phyloP scores from a whole-genome alignment of 2,329 filamentous ascomycete genomes.

The Xylaria sp. region DNA sequence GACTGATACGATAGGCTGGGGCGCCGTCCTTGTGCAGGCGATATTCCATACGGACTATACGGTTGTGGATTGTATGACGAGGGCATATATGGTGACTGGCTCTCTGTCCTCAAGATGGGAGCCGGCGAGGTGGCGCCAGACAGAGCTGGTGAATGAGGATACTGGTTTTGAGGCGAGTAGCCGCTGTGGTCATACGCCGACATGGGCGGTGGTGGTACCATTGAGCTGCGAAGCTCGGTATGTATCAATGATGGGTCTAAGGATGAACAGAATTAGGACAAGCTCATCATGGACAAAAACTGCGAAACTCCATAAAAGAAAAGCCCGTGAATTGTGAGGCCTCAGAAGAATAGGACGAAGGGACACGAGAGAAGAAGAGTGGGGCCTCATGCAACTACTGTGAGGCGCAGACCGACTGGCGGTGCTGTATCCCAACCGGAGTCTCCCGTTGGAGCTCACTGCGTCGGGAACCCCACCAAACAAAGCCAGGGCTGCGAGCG shows the following conservation, averaged over 20 bases:
- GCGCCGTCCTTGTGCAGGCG: constrained; percentile 63
- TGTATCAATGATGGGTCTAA: constrained; percentile 68
- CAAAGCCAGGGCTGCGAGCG: constrained; percentile 17
- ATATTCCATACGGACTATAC: constrained; percentile 65
- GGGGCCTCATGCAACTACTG: constrained; percentile 21
- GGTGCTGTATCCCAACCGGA: constrained; percentile 33
- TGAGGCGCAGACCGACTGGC: constrained; percentile 34
- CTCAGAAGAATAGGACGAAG: constrained; percentile 22
- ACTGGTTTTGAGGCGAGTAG: constrained; percentile 60
- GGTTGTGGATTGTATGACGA: constrained; percentile 53
- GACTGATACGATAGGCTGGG: constrained; percentile 79
- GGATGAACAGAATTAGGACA: constrained; percentile 46
- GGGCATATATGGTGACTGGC: constrained; percentile 74
- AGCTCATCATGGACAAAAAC: constrained; percentile 31
- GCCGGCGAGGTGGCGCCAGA: constrained; percentile 63
- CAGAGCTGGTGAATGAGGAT: constrained; percentile 72
- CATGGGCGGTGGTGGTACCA: constrained; percentile 57
- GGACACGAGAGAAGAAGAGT: constrained; percentile 24
- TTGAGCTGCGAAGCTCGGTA: constrained; percentile 61
- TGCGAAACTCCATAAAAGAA: constrained; percentile 24
- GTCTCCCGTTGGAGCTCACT: constrained; percentile 36
- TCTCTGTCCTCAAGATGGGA: constrained; percentile 61
- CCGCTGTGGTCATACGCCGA: constrained; percentile 59
- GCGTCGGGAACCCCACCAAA: constrained; percentile 28
- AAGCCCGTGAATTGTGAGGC: constrained; percentile 35